Evolutionary conservation across 2,329 filamentous ascomycete genomes (phyloP).

Genomic region (Aureobasidium sp.): DNA sequence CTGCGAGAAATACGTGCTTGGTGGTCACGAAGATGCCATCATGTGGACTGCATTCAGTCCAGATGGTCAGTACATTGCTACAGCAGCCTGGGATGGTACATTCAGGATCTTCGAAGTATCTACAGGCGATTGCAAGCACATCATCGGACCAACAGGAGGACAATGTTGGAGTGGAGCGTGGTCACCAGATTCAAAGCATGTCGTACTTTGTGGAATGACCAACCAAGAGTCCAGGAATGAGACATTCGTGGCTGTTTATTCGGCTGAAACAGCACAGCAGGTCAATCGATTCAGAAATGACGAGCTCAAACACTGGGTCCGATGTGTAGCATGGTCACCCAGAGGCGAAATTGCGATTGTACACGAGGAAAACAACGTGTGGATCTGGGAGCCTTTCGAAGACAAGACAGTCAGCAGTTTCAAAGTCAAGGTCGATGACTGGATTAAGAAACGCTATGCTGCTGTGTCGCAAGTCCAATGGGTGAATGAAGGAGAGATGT

Average conservation of each 20-base stretch:
- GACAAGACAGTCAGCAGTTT: neutral
- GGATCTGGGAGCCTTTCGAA: constrained; percentile 6
- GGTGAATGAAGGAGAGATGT: neutral
- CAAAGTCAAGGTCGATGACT: neutral
- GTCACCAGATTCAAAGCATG: neutral
- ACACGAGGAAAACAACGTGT: neutral
- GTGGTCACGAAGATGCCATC: neutral
- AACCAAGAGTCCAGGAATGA: neutral
- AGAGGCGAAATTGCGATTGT: neutral
- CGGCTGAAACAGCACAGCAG: neutral
- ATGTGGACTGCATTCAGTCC: constrained; percentile 1
- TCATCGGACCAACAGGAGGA: constrained; percentile 2
- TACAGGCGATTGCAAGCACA: neutral
- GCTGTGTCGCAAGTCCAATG: neutral
- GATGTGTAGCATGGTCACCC: neutral
- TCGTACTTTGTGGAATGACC: neutral
- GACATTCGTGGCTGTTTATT: neutral
- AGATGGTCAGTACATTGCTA: neutral
- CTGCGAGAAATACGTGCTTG: neutral
- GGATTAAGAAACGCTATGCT: neutral
- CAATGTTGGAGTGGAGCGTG: neutral
- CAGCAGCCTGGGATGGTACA: neutral
- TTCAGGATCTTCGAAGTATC: neutral
- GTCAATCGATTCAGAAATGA: neutral
- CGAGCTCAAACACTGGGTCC: neutral